Base-by-base conservation (phyloP, 2,329 filamentous ascomycete species). In the Calonectria leucothoes region DNA sequence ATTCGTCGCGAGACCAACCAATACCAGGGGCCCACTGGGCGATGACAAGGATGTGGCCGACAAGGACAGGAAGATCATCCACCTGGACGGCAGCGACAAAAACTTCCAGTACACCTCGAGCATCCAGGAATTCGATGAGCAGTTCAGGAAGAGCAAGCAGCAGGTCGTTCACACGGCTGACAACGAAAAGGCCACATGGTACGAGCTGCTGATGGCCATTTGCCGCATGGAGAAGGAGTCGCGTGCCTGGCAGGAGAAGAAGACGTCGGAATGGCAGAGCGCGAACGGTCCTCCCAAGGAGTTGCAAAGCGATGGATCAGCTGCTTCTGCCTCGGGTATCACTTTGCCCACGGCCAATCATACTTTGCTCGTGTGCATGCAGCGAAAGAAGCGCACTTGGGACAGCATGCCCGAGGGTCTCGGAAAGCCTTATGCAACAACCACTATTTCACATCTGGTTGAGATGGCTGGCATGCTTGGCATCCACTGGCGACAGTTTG, bases 401-500 rank as follows among this genome's bases (percentile, higher is more conserved):
- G 77, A 79, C 0, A 79, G 75, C 5, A 79, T 79, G 77, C 77
- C 77, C 4, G 74, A 74, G 14, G 76, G 77, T 15, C 66, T 68
- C 35, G 33, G 74, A 2, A 78, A 77, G 4, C 84, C 83, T 0
- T 85, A 83, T 66, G 84, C 84, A 1, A 84, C 79, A 2, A 84
- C 81, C 4, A 84, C 82, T 6, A 82, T 85, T 15, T 82, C 77
- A 10, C 83, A 85, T 61, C 71, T 85, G 1, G 78, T 85, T 0
- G 83, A 85, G 73, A 80, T 85, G 6, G 83, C 82, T 0, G 82
- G 79, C 11, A 81, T 85, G 79, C 70, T 85, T 1, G 83, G 86
- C 5, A 80, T 87, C 6, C 80, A 87, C 66, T 87, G 86, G 86
- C 86, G 82, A 55, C 80, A 82, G 3, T 87, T 87, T 39, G 83